Percentiles rank a stretch among this genome's conserved stretches.
These are phyloP conservation scores for Pestalotiopsis sp. DNA, from an alignment of 2,329 filamentous ascomycete genomes.

Conservation along the genomic window DNA sequence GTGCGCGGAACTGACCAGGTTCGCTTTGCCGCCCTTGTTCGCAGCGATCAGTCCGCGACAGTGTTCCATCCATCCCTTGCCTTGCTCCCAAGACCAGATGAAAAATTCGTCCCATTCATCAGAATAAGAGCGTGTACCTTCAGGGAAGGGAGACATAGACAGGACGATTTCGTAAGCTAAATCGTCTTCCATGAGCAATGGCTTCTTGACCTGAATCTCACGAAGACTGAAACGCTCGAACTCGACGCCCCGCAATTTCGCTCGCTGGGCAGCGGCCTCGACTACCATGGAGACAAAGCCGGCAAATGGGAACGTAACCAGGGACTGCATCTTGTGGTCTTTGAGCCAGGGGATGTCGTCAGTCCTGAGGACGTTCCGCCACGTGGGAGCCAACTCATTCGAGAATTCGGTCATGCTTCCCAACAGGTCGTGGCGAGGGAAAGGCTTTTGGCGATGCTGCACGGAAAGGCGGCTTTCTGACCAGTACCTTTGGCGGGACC, in stretches of 20 bases:
- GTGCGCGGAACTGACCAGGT: conserved; percentile 3
- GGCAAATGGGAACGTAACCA: conserved; percentile 47
- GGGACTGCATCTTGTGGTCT: conserved; percentile 50
- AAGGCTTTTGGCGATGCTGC: conserved; percentile 35
- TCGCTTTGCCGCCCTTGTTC: conserved; percentile 5
- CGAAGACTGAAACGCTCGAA: conserved; percentile 36
- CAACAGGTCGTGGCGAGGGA: conserved; percentile 35
- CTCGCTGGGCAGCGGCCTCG: conserved; percentile 26
- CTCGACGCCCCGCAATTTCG: conserved; percentile 26
- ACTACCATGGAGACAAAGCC: conserved; percentile 44
- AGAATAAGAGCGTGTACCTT: conserved; percentile 23
- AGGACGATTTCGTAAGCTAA: conserved; percentile 38
- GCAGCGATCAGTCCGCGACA: conserved; percentile 27
- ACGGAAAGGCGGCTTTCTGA: conserved; percentile 31
- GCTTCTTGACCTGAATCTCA: conserved; percentile 36
- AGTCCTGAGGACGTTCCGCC: conserved; percentile 38
- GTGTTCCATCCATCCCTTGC: conserved; percentile 31
- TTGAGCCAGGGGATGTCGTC: conserved; percentile 47
- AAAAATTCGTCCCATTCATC: conserved; percentile 31
- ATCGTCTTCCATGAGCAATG: conserved; percentile 36
- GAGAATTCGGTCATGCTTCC: conserved; percentile 35
- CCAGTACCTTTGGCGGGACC: conserved; percentile 34
- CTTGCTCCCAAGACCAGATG: conserved; percentile 30
- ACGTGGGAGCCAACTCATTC: conserved; percentile 37
- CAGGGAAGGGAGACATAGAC: conserved; percentile 30